phyloP scores from a whole-genome alignment of 179 eudicot genomes.

The Beta corolliflora region DNA sequence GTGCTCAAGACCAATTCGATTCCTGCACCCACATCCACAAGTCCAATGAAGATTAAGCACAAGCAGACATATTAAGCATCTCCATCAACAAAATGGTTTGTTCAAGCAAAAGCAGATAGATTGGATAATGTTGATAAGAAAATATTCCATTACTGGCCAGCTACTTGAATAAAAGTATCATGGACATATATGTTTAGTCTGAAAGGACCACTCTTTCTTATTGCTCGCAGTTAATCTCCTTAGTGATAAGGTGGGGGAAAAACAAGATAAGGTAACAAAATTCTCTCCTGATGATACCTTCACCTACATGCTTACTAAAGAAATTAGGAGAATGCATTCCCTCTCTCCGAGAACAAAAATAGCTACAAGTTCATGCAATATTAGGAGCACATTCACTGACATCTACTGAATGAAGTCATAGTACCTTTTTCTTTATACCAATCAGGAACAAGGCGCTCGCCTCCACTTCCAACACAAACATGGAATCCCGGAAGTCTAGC shows the following conservation, averaged over 20 bases:
- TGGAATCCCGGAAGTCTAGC: conserved; percentile 99
- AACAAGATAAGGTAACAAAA: not conserved
- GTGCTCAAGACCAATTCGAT: conserved; percentile 74
- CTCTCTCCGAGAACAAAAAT: too few species aligned
- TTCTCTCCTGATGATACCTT: not conserved
- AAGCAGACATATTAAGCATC: not conserved
- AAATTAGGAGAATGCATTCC: not conserved
- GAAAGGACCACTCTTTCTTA: not conserved
- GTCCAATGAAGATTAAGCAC: not conserved
- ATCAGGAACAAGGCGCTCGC: conserved; percentile 90
- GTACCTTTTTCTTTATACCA: conserved; percentile 95
- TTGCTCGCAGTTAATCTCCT: not conserved
- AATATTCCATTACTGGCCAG: not conserved
- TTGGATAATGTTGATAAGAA: not conserved
- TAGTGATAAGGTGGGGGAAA: not conserved
- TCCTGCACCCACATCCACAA: conserved; percentile 49
- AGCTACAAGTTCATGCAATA: not conserved
- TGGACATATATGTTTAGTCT: not conserved
- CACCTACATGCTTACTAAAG: not conserved
- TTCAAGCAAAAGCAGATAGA: not conserved
- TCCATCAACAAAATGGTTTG: not conserved
- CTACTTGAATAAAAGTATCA: not conserved
- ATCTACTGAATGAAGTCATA: not conserved
- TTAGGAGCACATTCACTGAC: not conserved
- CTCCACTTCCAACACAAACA: conserved; percentile 96